Base-by-base conservation (phyloP, 495 filamentous ascomycete species). In the Pseudevernia furfuracea region DNA sequence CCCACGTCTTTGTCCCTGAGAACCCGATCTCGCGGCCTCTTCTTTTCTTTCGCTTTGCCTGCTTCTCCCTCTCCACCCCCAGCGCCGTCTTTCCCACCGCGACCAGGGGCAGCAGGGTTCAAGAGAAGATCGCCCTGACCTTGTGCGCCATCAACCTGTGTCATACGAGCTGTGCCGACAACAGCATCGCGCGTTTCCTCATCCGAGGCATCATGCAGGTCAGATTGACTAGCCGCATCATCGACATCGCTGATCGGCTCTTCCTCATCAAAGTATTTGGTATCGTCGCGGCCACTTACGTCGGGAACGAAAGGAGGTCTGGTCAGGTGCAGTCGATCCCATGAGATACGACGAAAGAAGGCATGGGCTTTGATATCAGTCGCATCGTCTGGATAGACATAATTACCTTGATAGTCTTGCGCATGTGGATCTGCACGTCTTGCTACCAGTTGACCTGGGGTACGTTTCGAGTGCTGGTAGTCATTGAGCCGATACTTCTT, bases 261-360 rank as follows among this genome's bases (percentile, higher is more conserved):
- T 66, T 87, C 87, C 59, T 93, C 88, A 59, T 95, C 89, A 66
- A 96, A 96, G 72, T 96, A 96, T 63, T 89, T 87, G 17, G 91
- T 96, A 67, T 96, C 91, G 64, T 93, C 91, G 69, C 82, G 79
- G 32, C 80, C 77, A 39, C 77, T 80, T 38, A 96, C 85, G 46
- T 80, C 75, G 4, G 93, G 93, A 9, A 95, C 78, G 66, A 90
- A 88, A 7, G 92, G 93, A 15, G 93, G 91, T 41, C 78, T 73
- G 59, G 82, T 79, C 21, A 82, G 70, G 69, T 92, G 90, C 36
- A 90, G 74, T 0, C 79, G 77, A 32, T 86, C 84, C 89, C 89
- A 92, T 21, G 79, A 78, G 34, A 89, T 82, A 17, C 80, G 80
- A 63, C 78, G 76, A 72, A 91, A 91, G 78, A 89, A 92, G 48